Base-by-base conservation (phyloP, 805 yeast genomes). In the Saturnispora besseyi region DNA sequence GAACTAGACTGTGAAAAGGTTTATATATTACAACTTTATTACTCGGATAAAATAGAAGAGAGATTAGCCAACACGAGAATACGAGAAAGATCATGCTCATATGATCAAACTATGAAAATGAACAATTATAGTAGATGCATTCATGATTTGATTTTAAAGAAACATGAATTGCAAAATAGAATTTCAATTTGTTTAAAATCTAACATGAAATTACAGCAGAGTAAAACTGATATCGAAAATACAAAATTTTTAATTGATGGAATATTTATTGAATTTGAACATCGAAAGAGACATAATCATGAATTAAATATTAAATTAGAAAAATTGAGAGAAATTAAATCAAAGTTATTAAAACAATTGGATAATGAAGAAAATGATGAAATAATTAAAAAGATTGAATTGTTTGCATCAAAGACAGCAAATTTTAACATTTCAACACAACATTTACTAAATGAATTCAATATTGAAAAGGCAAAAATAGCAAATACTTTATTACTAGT, bases 21-120 rank as follows among this genome's bases (percentile, higher is more conserved):
- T 1, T 41, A 46, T 1, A 11, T 34, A 5, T 42, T 63, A 11
- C 46, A 49, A 36, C 22, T 46, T 6, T 44, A 44, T 15, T 44
- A 54, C 41, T 22, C 28, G 9, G 40, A 31, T 26, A 54, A 46
- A 32, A 26, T 42, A 0, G 24, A 18, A 8, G 46, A 37, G 12
- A 50, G 44, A 15, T 10, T 50, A 40, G 26, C 29, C 7, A 37
- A 26, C 15, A 41, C 37, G 26, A 51, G 37, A 15, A 41, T 47
- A 34, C 52, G 57, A 10, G 61, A 59, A 44, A 44, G 9, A 2
- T 61, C 71, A 1, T 62, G 72, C 48, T 58, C 69, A 0, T 72
- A 65, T 53, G 75, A 71, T 49, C 69, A 67, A 28, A 62, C 70
- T 11, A 69, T 72, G 74, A 71, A 70, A 46, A 48, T 72, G 51